phyloP scores from a whole-genome alignment of 805 yeast genomes.

The Lipomyces japonicus region DNA sequence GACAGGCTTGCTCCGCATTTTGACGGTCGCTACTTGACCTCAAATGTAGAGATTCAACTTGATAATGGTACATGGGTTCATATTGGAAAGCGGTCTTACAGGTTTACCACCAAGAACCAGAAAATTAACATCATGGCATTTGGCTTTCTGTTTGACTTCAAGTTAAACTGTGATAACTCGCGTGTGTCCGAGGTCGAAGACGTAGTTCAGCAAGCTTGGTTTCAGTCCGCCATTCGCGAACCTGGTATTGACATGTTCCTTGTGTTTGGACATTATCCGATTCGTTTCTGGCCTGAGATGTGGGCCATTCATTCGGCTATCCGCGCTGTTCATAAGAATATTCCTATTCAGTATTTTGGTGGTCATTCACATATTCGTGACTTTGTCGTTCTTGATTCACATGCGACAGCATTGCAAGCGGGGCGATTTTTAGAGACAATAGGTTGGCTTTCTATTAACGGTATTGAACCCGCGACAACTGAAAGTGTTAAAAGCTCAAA shows the following conservation, averaged over 20 bases:
- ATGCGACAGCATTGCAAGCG: constrained; percentile 78
- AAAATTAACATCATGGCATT: constrained; percentile 57
- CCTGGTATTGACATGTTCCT: constrained; percentile 61
- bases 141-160: constrained; percentile 77
- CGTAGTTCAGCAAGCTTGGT: constrained; percentile 61
- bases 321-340: constrained; percentile 56
- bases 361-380: constrained; percentile 94
- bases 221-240: constrained; percentile 44
- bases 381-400: constrained; percentile 62
- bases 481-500: constrained; percentile 31
- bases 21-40: constrained; percentile 58
- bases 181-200: constrained; percentile 60
- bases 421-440: constrained; percentile 91
- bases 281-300: constrained; percentile 56
- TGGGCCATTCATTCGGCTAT: constrained; percentile 47
- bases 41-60: constrained; percentile 39
- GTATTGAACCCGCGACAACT: constrained; percentile 12
- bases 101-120: constrained; percentile 59
- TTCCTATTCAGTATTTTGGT: constrained; percentile 79
- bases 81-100: constrained; percentile 64
- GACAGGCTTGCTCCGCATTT: constrained; percentile 52
- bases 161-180: constrained; percentile 54
- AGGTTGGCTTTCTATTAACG: constrained; percentile 72
- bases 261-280: constrained; percentile 77
- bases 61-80: constrained; percentile 47